Evolutionary conservation across 148 eudicot species (phyloP).

Genomic region (Cornus florida): DNA sequence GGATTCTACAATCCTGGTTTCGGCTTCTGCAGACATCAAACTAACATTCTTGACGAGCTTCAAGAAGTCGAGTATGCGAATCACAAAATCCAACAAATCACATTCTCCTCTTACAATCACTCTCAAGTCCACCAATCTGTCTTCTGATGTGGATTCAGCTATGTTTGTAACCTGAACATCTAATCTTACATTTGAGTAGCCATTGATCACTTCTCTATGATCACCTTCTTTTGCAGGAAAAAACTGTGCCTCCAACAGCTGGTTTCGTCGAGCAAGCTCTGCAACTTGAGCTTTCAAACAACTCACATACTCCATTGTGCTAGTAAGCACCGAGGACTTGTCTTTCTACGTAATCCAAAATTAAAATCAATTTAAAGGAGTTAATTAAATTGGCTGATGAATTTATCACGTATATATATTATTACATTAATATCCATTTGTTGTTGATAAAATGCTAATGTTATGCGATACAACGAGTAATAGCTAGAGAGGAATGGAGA

Average conservation of each 20-base stretch:
- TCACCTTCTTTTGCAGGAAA: neutral
- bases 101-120: slow-evolving; percentile 41
- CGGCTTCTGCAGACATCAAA: slow-evolving; percentile 51
- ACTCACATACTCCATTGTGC: slow-evolving; percentile 60
- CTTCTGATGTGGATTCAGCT: slow-evolving; percentile 46
- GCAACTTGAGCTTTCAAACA: slow-evolving; percentile 56
- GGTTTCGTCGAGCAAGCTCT: slow-evolving; percentile 46
- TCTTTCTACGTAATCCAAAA: slow-evolving; percentile 52
- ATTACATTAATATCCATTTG: neutral
- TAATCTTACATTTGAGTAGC: slow-evolving; percentile 22
- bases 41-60: slow-evolving; percentile 39
- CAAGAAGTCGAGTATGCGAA: slow-evolving; percentile 52
- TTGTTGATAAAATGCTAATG: neutral
- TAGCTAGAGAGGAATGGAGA: too few species aligned
- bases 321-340: slow-evolving; percentile 70
- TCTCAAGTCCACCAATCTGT: slow-evolving; percentile 46
- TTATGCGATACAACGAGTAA: too few species aligned
- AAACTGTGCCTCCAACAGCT: slow-evolving; percentile 45
- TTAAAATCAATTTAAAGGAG: neutral
- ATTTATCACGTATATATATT: too few species aligned
- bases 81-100: slow-evolving; percentile 46
- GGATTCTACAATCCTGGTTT: slow-evolving; percentile 28
- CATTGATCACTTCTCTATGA: neutral
- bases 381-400: too few species aligned
- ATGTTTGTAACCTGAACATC: slow-evolving; percentile 35